Conservation (phyloP, 2,329 filamentous ascomycete species). For the Tolypocladium capitatum region DNA sequence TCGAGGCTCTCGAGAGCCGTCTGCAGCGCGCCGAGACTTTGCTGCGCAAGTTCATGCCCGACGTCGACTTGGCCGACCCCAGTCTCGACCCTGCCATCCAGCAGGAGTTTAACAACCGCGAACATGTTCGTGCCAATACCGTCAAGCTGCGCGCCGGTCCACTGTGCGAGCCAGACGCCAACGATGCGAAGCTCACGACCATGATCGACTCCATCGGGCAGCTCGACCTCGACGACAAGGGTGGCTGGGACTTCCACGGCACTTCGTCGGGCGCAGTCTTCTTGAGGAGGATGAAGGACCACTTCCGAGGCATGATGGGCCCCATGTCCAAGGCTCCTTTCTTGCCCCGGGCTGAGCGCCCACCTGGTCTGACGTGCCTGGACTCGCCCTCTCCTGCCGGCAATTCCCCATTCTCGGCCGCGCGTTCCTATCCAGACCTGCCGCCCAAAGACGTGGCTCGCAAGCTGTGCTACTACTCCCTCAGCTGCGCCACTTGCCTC, state of each 20-base stretch:
- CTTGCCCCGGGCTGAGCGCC: conserved; percentile 36
- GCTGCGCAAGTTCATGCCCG: conserved; percentile 66
- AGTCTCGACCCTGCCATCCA: conserved; percentile 65
- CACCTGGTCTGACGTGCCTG: conserved; percentile 40
- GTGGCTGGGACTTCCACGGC: conserved; percentile 90
- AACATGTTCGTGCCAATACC: conserved; percentile 34
- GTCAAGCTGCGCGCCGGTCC: conserved; percentile 26
- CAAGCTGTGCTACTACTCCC: conserved; percentile 39
- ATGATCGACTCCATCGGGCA: conserved; percentile 93
- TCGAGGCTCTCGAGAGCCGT: conserved; percentile 74
- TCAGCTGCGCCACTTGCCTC: conserved; percentile 44
- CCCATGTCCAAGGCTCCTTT: conserved; percentile 48
- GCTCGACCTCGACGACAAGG: conserved; percentile 80
- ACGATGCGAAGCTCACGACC: conserved; percentile 68
- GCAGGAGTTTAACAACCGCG: conserved; percentile 49
- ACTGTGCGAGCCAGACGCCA: conserved; percentile 24
- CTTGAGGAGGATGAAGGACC: conserved; percentile 71
- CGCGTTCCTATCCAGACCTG: conserved; percentile 48
- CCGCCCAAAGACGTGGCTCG: conserved; percentile 48
- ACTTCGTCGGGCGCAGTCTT: conserved; percentile 88
- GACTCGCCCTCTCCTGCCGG: conserved; percentile 56
- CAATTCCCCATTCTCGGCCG: conserved; percentile 46
- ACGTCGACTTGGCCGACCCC: conserved; percentile 74
- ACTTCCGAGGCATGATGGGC: conserved; percentile 67
- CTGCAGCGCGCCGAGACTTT: conserved; percentile 73